phyloP scores from a whole-genome alignment of 352 stramenopile species.

The Globisporangium parvum region DNA sequence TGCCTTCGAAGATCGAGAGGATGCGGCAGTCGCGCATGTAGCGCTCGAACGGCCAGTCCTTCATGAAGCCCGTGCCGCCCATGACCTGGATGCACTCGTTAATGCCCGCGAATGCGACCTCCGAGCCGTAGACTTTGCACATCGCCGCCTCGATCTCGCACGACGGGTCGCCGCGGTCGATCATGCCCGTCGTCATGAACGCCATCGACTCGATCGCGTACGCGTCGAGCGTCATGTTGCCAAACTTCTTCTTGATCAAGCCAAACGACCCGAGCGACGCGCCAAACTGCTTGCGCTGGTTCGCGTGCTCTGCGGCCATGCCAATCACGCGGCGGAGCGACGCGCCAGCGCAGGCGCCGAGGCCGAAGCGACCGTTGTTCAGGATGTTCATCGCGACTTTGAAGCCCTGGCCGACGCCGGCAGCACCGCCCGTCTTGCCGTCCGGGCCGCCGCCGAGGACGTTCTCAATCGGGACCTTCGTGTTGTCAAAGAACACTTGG shows the following conservation, averaged over 20 bases:
- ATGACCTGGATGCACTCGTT: slow-evolving; percentile 89
- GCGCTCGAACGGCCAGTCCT: slow-evolving; percentile 89
- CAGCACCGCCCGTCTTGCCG: slow-evolving; percentile 58
- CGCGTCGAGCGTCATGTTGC: slow-evolving; percentile 65
- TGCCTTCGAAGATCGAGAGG: slow-evolving; percentile 90
- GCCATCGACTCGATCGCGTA: slow-evolving; percentile 88
- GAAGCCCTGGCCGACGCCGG: slow-evolving; percentile 86
- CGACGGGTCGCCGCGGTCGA: slow-evolving; percentile 77
- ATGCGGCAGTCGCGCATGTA: slow-evolving; percentile 90
- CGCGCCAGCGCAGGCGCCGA: slow-evolving; percentile 67
- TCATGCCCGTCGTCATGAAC: slow-evolving; percentile 89
- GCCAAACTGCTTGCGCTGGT: slow-evolving; percentile 79
- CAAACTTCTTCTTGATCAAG: slow-evolving; percentile 88
- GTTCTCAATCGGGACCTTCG: slow-evolving; percentile 90
- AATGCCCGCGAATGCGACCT: slow-evolving; percentile 76
- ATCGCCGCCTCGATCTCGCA: slow-evolving; percentile 87
- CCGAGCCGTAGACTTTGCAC: slow-evolving; percentile 87
- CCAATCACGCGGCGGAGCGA: slow-evolving; percentile 67
- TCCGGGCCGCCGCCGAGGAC: slow-evolving; percentile 80
- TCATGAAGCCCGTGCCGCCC: slow-evolving; percentile 89
- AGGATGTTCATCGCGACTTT: slow-evolving; percentile 92
- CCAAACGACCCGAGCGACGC: slow-evolving; percentile 66
- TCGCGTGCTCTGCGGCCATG: slow-evolving; percentile 65
- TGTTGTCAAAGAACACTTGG: slow-evolving; percentile 94
- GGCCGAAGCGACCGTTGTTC: slow-evolving; percentile 90